phyloP scores from a whole-genome alignment of 2,329 filamentous ascomycete species.

The Nigrospora osmanthi region DNA sequence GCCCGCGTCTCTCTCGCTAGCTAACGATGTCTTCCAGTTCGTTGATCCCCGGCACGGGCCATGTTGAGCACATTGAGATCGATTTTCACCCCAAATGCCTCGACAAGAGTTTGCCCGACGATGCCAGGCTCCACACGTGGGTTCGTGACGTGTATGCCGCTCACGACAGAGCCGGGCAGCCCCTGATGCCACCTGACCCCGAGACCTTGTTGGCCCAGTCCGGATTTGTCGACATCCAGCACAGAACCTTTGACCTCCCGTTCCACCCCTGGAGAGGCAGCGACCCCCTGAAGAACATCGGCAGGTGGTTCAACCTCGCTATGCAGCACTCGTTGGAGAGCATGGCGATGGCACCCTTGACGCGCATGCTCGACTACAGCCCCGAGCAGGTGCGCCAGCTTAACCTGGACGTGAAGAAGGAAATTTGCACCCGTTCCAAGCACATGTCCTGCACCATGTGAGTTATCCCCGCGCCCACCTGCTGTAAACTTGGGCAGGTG shows the following conservation, averaged over 20 bases:
- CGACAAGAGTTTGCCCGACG: conserved; percentile 49
- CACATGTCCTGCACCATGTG: conserved; percentile 72
- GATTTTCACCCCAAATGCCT: conserved; percentile 72
- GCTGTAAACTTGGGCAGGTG: neutral
- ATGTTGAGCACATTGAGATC: conserved; percentile 83
- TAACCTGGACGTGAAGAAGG: conserved; percentile 53
- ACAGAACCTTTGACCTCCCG: conserved; percentile 61
- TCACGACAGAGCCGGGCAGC: conserved; percentile 56
- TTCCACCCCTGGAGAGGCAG: conserved; percentile 67
- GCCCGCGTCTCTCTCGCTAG: neutral
- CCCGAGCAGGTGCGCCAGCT: conserved; percentile 56
- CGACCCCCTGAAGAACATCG: conserved; percentile 57
- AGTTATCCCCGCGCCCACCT: conserved; percentile 26
- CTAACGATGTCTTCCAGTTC: conserved; percentile 44
- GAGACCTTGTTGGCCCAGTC: conserved; percentile 53
- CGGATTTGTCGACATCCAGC: conserved; percentile 75
- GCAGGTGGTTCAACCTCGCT: conserved; percentile 76
- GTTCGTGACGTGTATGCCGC: conserved; percentile 59
- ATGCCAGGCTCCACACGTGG: conserved; percentile 60
- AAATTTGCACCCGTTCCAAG: conserved; percentile 61
- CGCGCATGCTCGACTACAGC: conserved; percentile 53
- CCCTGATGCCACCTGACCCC: conserved; percentile 53
- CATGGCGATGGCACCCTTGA: conserved; percentile 67
- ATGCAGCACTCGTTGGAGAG: conserved; percentile 67
- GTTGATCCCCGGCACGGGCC: conserved; percentile 66